Evolutionary conservation across 2,329 filamentous ascomycete genomes (phyloP).

Genomic region (Xylaria sp.): DNA sequence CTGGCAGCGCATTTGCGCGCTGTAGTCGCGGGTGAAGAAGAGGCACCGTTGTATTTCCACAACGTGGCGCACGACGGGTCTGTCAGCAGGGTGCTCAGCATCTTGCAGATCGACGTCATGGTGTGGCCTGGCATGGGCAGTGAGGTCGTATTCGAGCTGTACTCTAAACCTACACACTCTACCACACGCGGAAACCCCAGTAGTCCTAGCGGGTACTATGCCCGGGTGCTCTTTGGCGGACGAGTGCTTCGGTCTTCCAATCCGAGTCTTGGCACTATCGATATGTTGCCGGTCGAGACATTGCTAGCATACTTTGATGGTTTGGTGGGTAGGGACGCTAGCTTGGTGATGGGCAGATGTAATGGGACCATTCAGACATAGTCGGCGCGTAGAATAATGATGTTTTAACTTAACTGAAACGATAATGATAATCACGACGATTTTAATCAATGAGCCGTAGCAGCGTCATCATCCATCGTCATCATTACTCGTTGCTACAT

Average conservation of each 20-base stretch:
- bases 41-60: slow-evolving; percentile 68
- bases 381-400: neutral
- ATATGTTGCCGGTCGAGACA: slow-evolving; percentile 75
- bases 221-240: slow-evolving; percentile 79
- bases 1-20: slow-evolving; percentile 72
- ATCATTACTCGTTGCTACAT: slow-evolving; percentile 30
- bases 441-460: neutral
- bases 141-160: slow-evolving; percentile 82
- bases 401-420: neutral
- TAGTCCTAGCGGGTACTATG: slow-evolving; percentile 56
- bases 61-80: slow-evolving; percentile 86
- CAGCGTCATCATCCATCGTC: slow-evolving; percentile 25
- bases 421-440: slow-evolving; percentile 12
- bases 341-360: slow-evolving; percentile 55
- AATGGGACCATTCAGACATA: slow-evolving; percentile 38
- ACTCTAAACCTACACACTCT: slow-evolving; percentile 45
- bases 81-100: slow-evolving; percentile 72
- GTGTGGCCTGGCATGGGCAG: slow-evolving; percentile 87
- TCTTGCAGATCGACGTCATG: slow-evolving; percentile 80
- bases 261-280: slow-evolving; percentile 73
- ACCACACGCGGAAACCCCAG: slow-evolving; percentile 30
- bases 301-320: slow-evolving; percentile 78
- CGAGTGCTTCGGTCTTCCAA: slow-evolving; percentile 73
- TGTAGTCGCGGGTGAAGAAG: slow-evolving; percentile 55
- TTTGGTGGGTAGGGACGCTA: slow-evolving; percentile 67